phyloP scores from a whole-genome alignment of 1,284 basidiomycete species.

The Fomitopsis palustris region DNA sequence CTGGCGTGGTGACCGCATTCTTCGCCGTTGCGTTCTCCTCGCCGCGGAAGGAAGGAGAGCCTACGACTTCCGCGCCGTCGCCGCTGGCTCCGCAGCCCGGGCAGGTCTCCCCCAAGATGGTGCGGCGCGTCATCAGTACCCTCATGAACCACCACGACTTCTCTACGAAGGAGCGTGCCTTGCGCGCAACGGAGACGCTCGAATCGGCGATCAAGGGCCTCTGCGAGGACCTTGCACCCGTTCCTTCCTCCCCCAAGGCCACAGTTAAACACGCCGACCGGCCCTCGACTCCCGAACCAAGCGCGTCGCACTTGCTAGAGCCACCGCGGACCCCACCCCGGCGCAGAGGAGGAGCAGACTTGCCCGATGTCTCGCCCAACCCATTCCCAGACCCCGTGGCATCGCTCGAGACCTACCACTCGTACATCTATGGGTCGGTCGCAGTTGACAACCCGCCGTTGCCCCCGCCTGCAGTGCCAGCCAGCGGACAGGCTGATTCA shows the following conservation, averaged over 20 bases:
- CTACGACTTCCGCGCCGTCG: conserved; percentile 28
- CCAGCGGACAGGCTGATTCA: conserved; percentile 4
- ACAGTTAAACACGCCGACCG: conserved; percentile 8
- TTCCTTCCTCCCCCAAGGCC: conserved; percentile 20
- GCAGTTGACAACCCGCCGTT: conserved; percentile 44
- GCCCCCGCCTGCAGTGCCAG: conserved; percentile 17
- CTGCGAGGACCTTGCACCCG: conserved; percentile 54
- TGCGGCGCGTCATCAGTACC: conserved; percentile 64
- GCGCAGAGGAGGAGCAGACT: conserved; percentile 23
- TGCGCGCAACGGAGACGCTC: conserved; percentile 67
- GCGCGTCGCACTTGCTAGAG: conserved; percentile 17
- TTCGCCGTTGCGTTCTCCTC: conserved; percentile 57
- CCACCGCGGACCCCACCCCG: conserved; percentile 45
- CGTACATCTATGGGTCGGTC: conserved; percentile 54
- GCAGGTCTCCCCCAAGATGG: conserved; percentile 59
- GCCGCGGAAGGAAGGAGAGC: conserved; percentile 1
- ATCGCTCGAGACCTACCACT: conserved; percentile 54
- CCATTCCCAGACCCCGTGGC: conserved; percentile 62
- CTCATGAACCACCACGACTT: conserved; percentile 79
- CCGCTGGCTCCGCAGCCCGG: conserved; percentile 53
- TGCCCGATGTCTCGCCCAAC: conserved; percentile 56
- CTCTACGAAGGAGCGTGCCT: conserved; percentile 57
- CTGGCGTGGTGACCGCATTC: conserved; percentile 86
- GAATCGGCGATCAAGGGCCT: conserved; percentile 65
- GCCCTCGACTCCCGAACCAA: conserved; percentile 20